Conservation (phyloP, 1,284 basidiomycete species). For the Wallemia hederae region DNA sequence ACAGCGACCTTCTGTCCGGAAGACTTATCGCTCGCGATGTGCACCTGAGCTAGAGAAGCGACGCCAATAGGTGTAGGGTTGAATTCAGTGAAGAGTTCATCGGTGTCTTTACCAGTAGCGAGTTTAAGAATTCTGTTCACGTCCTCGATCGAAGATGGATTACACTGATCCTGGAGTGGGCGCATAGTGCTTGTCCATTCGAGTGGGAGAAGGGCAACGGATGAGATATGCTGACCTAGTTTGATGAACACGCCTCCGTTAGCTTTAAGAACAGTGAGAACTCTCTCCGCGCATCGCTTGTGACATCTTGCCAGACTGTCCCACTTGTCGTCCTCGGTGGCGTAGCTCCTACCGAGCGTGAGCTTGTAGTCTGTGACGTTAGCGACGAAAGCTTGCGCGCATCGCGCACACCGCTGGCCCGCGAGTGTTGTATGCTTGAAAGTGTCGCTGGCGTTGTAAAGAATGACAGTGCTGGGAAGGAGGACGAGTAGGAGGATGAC, state of each 20-base stretch:
- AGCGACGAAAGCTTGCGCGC: background rate
- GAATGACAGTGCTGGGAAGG: background rate
- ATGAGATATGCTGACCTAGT: slow-evolving; percentile 28
- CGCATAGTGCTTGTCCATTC: slow-evolving; percentile 31
- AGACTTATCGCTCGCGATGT: slow-evolving; percentile 42
- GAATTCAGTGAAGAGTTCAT: slow-evolving; percentile 33
- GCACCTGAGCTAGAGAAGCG: slow-evolving; percentile 82
- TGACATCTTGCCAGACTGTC: slow-evolving; percentile 47
- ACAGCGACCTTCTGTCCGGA: slow-evolving; percentile 59
- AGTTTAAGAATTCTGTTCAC: slow-evolving; percentile 15
- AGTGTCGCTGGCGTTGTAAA: background rate
- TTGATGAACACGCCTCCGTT: slow-evolving; percentile 92
- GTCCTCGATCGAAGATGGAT: slow-evolving; percentile 14
- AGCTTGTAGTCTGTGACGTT: background rate
- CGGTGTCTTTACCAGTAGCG: slow-evolving; percentile 5
- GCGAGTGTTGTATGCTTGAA: background rate
- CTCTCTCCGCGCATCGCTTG: slow-evolving; percentile 40
- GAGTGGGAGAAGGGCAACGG: slow-evolving; percentile 37
- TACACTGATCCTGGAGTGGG: slow-evolving; percentile 44
- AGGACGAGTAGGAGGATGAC: background rate
- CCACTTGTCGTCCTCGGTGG: slow-evolving; percentile 25
- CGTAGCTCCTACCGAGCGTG: slow-evolving; percentile 17
- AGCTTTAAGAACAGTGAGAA: slow-evolving; percentile 44
- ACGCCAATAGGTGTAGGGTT: slow-evolving; percentile 76
- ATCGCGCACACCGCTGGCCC: background rate